A percentile compares a stretch with the other conserved stretches of the same genome.
Conservation (phyloP, 805 yeast species). For the Sungouiozyma ichnusensis region DNA sequence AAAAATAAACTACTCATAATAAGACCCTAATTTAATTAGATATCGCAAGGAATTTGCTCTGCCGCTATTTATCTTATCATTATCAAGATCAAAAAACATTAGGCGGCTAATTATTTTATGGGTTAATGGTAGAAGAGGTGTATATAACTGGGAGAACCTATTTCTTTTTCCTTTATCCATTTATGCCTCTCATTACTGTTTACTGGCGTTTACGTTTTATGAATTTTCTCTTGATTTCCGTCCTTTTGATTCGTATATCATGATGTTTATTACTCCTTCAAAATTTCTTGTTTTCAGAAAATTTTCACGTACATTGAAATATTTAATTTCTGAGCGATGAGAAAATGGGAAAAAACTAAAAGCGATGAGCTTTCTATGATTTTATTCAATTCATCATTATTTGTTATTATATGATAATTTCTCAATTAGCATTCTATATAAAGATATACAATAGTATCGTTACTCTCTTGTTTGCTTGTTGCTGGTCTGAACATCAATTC, state of each 20-base stretch:
- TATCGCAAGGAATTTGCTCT: no score
- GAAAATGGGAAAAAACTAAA: neutral
- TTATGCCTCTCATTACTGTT: no score
- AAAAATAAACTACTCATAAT: no score
- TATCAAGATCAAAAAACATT: no score
- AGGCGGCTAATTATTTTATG: no score
- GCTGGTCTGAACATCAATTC: neutral
- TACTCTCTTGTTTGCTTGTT: neutral
- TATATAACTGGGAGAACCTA: no score
- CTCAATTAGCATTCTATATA: neutral
- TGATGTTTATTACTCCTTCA: neutral
- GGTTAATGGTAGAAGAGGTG: no score
- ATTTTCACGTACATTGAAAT: neutral
- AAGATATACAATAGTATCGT: neutral
- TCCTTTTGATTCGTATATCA: neutral
- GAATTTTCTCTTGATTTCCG: no score
- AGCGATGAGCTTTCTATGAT: constrained; percentile 11
- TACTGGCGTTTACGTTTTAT: no score
- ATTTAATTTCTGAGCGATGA: neutral
- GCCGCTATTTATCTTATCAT: no score
- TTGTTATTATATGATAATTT: neutral
- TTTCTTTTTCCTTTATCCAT: no score
- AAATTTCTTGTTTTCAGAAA: neutral
- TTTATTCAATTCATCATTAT: neutral
- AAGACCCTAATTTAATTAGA: no score